Conservation (phyloP, 2,329 filamentous ascomycete genomes). For the Colletotrichum sp. region DNA sequence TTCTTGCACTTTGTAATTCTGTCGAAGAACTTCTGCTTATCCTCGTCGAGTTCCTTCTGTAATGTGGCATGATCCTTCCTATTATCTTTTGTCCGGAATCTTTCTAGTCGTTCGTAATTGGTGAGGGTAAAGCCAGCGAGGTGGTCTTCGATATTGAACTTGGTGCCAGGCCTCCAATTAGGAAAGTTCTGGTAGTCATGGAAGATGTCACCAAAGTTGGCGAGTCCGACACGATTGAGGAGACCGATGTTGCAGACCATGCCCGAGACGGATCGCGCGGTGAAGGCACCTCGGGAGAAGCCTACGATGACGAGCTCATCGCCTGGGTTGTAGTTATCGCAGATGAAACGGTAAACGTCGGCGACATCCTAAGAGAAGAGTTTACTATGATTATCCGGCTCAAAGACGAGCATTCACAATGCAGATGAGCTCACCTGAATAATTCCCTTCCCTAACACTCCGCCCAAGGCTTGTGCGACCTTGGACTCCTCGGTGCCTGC, state of each 20-base stretch:
- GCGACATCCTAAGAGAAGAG: conserved; percentile 31
- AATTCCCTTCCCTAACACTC: conserved; percentile 29
- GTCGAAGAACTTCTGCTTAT: background rate
- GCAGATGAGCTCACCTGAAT: background rate
- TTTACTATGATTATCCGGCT: background rate
- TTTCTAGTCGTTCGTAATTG: background rate
- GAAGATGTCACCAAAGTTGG: conserved; percentile 16
- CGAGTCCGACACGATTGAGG: conserved; percentile 17
- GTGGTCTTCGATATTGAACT: conserved; percentile 1
- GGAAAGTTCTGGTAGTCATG: conserved; percentile 21
- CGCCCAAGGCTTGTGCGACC: conserved; percentile 25
- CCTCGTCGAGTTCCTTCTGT: background rate
- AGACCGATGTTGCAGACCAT: conserved; percentile 24
- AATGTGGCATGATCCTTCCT: background rate
- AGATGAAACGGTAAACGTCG: conserved; percentile 40
- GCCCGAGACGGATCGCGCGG: conserved; percentile 37
- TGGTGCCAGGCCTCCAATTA: background rate
- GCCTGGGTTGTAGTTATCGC: conserved; percentile 36
- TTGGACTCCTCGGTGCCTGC: conserved; percentile 32
- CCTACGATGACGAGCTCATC: conserved; percentile 39
- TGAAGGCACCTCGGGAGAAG: conserved; percentile 41
- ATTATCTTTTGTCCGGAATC: background rate
- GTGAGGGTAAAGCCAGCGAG: conserved; percentile 4
- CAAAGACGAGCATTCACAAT: background rate
- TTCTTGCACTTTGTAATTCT: background rate